Conservation (phyloP, 2,329 filamentous ascomycete species). For the Nannizzia gypsea region DNA sequence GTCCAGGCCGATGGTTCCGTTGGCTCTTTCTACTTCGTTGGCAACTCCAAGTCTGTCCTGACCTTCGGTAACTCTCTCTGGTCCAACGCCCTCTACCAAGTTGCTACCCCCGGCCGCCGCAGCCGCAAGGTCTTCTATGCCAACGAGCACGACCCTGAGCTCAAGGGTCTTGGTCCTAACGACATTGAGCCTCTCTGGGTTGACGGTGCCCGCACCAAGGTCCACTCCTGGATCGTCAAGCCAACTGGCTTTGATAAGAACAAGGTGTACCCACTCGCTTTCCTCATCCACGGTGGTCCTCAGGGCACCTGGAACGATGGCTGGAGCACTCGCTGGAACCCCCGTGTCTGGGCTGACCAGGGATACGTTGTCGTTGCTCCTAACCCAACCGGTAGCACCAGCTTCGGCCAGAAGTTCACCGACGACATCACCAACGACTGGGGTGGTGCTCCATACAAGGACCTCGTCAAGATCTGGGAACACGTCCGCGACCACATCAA, state of each 20-base stretch:
- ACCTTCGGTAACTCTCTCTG: conserved; percentile 26
- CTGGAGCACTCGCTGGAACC: conserved; percentile 79
- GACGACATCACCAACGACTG: conserved; percentile 69
- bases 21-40: conserved; percentile 21
- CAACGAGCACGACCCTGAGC: conserved; percentile 30
- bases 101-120: conserved; percentile 21
- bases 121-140: conserved; percentile 25
- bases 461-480: conserved; percentile 67
- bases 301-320: conserved; percentile 63
- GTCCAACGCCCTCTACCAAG: conserved; percentile 27
- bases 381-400: conserved; percentile 73
- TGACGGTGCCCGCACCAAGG: conserved; percentile 28
- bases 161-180: conserved; percentile 25
- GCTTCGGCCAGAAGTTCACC: conserved; percentile 66
- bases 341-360: conserved; percentile 74
- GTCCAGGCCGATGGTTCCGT: conserved; percentile 28
- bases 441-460: conserved; percentile 74
- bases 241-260: conserved; percentile 50
- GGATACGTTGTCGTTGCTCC: conserved; percentile 73
- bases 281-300: conserved; percentile 73
- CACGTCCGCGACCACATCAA: conserved; percentile 42
- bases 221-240: conserved; percentile 32
- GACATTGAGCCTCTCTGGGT: conserved; percentile 30
- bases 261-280: conserved; percentile 67
- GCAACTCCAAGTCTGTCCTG: conserved; percentile 22